Percentiles rank a stretch among this genome's conserved stretches.
These are phyloP conservation scores for Aspergillus persii DNA, from an alignment of 2,329 filamentous ascomycete genomes.

Conservation along the genomic window DNA sequence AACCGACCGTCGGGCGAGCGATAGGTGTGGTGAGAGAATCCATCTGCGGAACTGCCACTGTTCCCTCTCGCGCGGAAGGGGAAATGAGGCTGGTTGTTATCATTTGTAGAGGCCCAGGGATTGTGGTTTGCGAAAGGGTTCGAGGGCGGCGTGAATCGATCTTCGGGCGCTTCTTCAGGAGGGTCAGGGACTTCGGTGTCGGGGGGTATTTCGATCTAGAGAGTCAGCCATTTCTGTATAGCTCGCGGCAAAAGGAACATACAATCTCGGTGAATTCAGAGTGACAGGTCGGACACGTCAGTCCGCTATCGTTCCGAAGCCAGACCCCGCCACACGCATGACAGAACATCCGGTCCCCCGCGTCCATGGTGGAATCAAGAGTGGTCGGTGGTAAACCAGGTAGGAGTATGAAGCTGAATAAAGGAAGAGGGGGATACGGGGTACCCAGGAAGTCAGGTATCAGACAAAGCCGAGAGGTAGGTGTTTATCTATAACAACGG, in stretches of 20 bases:
- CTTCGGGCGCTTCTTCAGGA: conserved; percentile 22
- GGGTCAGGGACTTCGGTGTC: conserved; percentile 26
- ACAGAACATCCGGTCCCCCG: conserved; percentile 74
- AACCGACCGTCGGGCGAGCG: conserved; percentile 49
- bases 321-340: conserved; percentile 79
- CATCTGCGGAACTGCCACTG: conserved; percentile 13
- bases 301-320: conserved; percentile 65
- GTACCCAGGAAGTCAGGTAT: not conserved
- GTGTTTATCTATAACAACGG: not conserved
- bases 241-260: conserved; percentile 36
- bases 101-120: conserved; percentile 48
- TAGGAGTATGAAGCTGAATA: not conserved
- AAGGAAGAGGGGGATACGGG: not conserved
- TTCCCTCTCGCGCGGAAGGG: conserved; percentile 31
- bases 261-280: conserved; percentile 86
- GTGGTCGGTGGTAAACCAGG: not conserved
- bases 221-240: conserved; percentile 4
- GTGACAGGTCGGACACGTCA: conserved; percentile 74
- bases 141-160: conserved; percentile 17
- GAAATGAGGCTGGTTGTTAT: conserved; percentile 37
- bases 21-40: conserved; percentile 37
- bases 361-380: conserved; percentile 29
- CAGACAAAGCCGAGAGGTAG: not conserved
- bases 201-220: conserved; percentile 34
- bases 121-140: conserved; percentile 46